phyloP scores from a whole-genome alignment of 208 protist species.

The Trypanosoma melophagium region DNA sequence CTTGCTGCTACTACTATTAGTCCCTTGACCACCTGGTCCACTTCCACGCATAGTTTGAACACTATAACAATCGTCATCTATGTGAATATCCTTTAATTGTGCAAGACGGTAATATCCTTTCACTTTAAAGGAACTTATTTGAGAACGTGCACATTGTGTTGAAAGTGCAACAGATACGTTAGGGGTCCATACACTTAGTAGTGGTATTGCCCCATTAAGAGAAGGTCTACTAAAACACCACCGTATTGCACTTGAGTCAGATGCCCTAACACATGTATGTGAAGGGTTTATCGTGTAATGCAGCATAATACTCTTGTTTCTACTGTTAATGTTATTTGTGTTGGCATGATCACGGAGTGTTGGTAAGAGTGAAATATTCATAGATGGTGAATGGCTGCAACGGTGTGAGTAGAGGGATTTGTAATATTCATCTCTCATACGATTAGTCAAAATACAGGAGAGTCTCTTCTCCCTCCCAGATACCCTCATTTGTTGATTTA shows the following conservation, averaged over 20 bases:
- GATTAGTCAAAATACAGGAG: no score
- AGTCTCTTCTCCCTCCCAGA: no score
- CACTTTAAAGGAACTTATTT: constrained; percentile 62
- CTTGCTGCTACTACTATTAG: constrained; percentile 88
- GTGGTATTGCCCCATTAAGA: not conserved
- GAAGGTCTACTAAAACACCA: constrained; percentile 7
- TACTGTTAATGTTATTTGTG: no score
- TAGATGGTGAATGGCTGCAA: no score
- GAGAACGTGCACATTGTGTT: constrained; percentile 30
- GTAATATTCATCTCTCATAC: no score
- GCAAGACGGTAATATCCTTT: constrained; percentile 63
- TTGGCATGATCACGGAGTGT: no score
- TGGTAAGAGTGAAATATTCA: no score
- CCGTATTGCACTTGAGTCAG: not conserved
- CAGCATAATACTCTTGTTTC: no score
- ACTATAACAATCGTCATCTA: constrained; percentile 55
- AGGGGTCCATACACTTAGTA: not conserved
- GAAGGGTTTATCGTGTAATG: no score
- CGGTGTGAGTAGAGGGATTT: no score
- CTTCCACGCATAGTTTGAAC: constrained; percentile 64
- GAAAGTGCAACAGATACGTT: not conserved
- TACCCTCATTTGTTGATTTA: no score
- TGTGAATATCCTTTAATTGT: constrained; percentile 36
- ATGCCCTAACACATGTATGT: no score
- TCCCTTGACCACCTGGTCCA: constrained; percentile 80